Evolutionary conservation across 306 rosid genomes (phyloP).

Genomic region (Parietaria judaica): DNA sequence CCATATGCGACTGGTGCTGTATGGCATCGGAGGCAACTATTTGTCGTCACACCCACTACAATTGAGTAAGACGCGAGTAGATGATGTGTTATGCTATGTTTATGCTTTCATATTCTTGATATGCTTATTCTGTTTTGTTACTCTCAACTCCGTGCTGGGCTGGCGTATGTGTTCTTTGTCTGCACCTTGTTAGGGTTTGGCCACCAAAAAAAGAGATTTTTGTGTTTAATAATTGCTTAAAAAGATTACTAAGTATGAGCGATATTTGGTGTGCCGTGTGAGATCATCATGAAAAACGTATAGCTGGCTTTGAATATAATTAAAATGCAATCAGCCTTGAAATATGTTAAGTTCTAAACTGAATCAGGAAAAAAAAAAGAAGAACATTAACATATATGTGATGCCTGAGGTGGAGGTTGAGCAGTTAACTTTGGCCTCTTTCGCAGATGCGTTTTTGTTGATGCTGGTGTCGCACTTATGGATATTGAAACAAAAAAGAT

Average conservation of each 20-base stretch:
- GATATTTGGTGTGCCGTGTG: too few species aligned
- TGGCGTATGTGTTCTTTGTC: neutral
- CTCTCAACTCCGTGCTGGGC: neutral
- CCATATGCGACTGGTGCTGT: constrained; percentile 85
- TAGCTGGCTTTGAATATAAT: neutral
- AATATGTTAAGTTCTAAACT: neutral
- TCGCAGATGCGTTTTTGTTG: constrained; percentile 88
- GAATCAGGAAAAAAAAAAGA: neutral
- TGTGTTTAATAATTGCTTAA: too few species aligned
- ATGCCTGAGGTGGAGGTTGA: neutral
- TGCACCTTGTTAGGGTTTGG: too few species aligned
- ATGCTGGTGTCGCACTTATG: constrained; percentile 79
- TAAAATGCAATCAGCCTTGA: neutral
- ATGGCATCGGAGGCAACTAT: constrained; percentile 94
- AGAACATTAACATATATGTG: neutral
- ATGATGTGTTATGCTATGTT: constrained; percentile 4
- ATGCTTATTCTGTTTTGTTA: neutral
- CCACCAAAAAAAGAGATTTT: too few species aligned
- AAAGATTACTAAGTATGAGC: too few species aligned
- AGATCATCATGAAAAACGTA: neutral
- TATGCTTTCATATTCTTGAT: neutral
- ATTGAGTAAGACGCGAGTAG: constrained; percentile 62
- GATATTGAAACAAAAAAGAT: constrained; percentile 85
- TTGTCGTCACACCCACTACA: constrained; percentile 94
- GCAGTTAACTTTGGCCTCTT: constrained; percentile 15